These are phyloP conservation scores for Fraxinus xanthoxyloides DNA, from an alignment of 305 asterid genomes.

Conservation along the genomic window DNA sequence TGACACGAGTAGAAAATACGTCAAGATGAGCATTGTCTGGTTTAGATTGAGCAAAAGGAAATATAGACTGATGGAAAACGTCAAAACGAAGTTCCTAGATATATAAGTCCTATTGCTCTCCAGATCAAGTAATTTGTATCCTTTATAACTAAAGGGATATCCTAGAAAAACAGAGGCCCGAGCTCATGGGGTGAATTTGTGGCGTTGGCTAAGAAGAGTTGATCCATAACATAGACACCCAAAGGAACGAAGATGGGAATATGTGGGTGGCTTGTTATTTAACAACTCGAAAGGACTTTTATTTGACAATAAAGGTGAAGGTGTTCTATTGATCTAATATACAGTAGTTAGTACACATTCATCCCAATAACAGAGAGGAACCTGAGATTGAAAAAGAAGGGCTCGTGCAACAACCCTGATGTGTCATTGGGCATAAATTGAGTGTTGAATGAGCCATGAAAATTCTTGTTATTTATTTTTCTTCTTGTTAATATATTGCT, in stretches of 20 bases:
- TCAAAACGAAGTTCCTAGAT: neutral
- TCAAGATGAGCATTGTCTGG: too few species aligned
- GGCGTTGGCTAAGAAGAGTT: neutral
- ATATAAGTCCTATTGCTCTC: neutral
- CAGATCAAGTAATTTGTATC: neutral
- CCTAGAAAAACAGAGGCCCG: neutral
- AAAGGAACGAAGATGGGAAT: neutral
- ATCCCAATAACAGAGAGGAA: neutral
- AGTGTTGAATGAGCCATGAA: too few species aligned
- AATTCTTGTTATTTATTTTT: too few species aligned
- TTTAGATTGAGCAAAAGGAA: neutral
- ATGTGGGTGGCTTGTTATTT: neutral
- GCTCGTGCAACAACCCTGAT: neutral
- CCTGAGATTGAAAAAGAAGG: neutral
- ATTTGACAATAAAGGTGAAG: neutral
- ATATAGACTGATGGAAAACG: neutral
- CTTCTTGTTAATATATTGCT: too few species aligned
- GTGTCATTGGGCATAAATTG: too few species aligned
- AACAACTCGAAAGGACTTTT: neutral
- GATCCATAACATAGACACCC: neutral
- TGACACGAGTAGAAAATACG: too few species aligned
- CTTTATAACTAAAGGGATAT: neutral
- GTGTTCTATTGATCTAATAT: neutral
- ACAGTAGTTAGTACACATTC: neutral
- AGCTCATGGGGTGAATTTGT: neutral